phyloP scores from a whole-genome alignment of 164 flowering plant genomes.

The Warburgia ugandensis region DNA sequence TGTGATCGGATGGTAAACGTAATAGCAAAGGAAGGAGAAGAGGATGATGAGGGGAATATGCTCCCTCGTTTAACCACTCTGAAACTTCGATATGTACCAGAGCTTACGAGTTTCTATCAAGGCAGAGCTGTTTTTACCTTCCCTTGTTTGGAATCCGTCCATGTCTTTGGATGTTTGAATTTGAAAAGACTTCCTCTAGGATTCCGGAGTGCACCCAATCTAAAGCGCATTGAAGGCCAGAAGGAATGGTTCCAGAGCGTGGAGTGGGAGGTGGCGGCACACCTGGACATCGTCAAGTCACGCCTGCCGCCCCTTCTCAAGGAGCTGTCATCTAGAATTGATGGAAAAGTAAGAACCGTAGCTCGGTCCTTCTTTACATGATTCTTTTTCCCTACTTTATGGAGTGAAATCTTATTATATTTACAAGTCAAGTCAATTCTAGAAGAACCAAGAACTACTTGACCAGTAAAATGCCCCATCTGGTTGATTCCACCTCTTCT shows the following conservation, averaged over 20 bases:
- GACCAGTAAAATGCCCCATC: no score
- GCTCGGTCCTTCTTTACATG: no score
- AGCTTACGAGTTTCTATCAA: background rate
- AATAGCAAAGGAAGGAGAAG: background rate
- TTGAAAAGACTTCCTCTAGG: background rate
- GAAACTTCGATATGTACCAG: background rate
- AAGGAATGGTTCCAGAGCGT: background rate
- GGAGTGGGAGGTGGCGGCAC: no score
- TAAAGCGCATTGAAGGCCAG: fast-evolving
- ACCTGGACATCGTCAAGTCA: no score
- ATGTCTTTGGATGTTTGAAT: background rate
- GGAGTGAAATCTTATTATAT: no score
- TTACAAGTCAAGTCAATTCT: no score
- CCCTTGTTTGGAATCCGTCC: background rate
- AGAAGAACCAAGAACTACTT: no score
- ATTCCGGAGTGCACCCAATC: background rate
- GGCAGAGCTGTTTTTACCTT: background rate
- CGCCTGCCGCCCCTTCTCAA: no score
- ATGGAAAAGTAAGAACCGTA: no score
- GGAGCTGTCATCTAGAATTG: no score
- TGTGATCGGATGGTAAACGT: background rate
- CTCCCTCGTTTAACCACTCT: background rate
- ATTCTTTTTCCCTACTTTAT: no score
- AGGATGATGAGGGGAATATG: background rate
- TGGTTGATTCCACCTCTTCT: no score